phyloP scores from a whole-genome alignment of 106 monocot species.

The Dendrobium officinale region DNA sequence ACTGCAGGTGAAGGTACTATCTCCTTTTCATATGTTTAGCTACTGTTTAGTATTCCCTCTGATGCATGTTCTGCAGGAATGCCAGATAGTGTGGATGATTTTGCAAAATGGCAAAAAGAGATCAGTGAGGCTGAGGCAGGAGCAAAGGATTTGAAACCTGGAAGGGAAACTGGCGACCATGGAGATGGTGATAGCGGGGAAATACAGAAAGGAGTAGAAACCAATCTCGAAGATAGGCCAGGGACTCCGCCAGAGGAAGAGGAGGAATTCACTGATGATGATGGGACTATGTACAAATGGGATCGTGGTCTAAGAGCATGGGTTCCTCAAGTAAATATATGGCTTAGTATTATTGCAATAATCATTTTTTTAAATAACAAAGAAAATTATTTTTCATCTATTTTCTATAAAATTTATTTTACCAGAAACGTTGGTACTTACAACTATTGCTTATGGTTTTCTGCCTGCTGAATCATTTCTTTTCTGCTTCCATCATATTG shows the following conservation, averaged over 20 bases:
- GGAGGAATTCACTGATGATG: slow-evolving; percentile 95
- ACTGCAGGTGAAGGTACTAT: slow-evolving; percentile 21
- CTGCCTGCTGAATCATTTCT: neutral
- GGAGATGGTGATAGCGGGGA: slow-evolving; percentile 14
- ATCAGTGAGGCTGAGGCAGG: slow-evolving; percentile 31
- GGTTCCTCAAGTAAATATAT: slow-evolving; percentile 85
- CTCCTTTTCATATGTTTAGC: neutral
- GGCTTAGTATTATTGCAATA: neutral
- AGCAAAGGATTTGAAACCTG: slow-evolving; percentile 27
- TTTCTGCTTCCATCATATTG: neutral
- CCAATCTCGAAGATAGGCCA: slow-evolving; percentile 50
- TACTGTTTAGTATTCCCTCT: neutral
- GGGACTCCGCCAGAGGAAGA: slow-evolving; percentile 86
- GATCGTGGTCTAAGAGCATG: slow-evolving; percentile 68
- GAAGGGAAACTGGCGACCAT: slow-evolving; percentile 3
- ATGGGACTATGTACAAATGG: slow-evolving; percentile 95
- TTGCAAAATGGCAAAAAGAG: slow-evolving; percentile 55
- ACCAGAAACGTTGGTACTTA: neutral
- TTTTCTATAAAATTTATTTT: neutral
- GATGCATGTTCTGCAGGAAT: slow-evolving; percentile 10
- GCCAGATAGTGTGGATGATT: slow-evolving; percentile 38
- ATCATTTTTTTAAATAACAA: neutral
- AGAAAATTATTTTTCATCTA: neutral
- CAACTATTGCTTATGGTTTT: neutral
- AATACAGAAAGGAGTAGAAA: slow-evolving; percentile 15